A percentile compares a stretch with the other conserved stretches of the same genome.
These are phyloP conservation scores for Osmozyma mogii DNA, from an alignment of 805 yeast species.

Conservation along the genomic window DNA sequence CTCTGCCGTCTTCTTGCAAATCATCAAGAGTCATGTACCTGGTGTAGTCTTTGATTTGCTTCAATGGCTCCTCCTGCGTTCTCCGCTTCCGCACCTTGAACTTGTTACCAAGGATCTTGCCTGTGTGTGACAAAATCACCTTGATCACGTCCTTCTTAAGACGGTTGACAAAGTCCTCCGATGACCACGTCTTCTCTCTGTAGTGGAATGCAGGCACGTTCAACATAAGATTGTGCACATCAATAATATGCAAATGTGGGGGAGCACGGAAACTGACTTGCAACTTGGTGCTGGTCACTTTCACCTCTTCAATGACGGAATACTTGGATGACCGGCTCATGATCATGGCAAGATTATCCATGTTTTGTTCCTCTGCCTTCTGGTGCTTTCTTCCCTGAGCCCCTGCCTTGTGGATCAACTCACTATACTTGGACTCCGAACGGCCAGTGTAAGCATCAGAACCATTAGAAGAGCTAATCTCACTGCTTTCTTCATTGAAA, in stretches of 20 bases:
- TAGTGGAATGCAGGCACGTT: conserved; percentile 54
- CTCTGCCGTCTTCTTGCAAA: conserved; percentile 23
- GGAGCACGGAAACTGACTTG: conserved; percentile 72
- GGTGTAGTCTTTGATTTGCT: conserved; percentile 33
- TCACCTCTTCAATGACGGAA: conserved; percentile 31
- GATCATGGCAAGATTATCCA: conserved; percentile 33
- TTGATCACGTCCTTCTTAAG: conserved; percentile 58
- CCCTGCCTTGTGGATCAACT: not conserved
- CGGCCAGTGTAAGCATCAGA: not conserved
- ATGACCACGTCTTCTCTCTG: conserved; percentile 61
- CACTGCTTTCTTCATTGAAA: not conserved
- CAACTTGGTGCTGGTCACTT: conserved; percentile 30
- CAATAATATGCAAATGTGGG: conserved; percentile 59
- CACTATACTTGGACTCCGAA: not conserved
- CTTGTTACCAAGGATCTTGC: conserved; percentile 73
- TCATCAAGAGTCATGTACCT: conserved; percentile 31
- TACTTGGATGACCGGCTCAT: conserved; percentile 36
- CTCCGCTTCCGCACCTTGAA: conserved; percentile 35
- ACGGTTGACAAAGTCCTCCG: conserved; percentile 54
- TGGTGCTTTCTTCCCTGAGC: conserved; percentile 3
- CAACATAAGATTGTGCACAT: conserved; percentile 67
- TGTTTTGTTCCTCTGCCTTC: conserved; percentile 5
- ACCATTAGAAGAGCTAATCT: conserved; percentile 1
- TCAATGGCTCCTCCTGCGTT: conserved; percentile 23
- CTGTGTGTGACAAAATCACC: conserved; percentile 57